Evolutionary conservation across 805 yeast genomes (phyloP), one percentile per base, ranked within the genome.

Genomic region (Lipomyces anomalus): DNA sequence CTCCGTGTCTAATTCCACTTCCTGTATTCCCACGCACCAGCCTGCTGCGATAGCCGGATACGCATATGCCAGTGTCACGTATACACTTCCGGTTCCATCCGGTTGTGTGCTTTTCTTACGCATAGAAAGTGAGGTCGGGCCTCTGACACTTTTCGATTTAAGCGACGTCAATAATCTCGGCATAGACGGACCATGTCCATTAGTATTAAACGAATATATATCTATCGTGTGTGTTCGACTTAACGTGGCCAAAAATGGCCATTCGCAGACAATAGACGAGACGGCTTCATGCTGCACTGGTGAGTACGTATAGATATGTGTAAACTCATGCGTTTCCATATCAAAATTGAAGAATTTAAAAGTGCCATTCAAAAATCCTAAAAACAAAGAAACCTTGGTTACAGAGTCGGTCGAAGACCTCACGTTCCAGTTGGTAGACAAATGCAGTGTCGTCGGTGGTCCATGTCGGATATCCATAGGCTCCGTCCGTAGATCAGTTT

Each of bases 1-100:
- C 3, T 9, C 24, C 4, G 43, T 26, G 20, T 49, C 53, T 9
- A 49, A 42, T 20, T 49, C 50, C 6, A 49, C 9, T 28, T 49
- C 53, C 18, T 49, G 53, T 13, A 49, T 6, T 1, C 43, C 44
- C 13, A 42, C 53, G 3, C 45, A 38, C 50, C 50, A 49, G 16
- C 35, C 44, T 6, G 26, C 18, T 5, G 22, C 20, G 13, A 49
- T 20, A 18, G 24, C 4, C 21, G 45, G 36, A 36, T 42, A 46
- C 4, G 53, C 9, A 38, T 42, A 49, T 6, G 50, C 53, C 7
- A 46, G 18, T 3, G 53, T 37, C 4, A 43, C 50, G 28, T 35
- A 40, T 9, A 46, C 32, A 13, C 35, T 38, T 2, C 34, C 16
- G 18, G n/a, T 17, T n/a, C n/a, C n/a, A n/a, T n/a, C n/a, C 30